Evolutionary conservation across 306 rosid species (phyloP), one percentile per base, ranked within the genome.

Genomic region (Cicer pinnatifidum): DNA sequence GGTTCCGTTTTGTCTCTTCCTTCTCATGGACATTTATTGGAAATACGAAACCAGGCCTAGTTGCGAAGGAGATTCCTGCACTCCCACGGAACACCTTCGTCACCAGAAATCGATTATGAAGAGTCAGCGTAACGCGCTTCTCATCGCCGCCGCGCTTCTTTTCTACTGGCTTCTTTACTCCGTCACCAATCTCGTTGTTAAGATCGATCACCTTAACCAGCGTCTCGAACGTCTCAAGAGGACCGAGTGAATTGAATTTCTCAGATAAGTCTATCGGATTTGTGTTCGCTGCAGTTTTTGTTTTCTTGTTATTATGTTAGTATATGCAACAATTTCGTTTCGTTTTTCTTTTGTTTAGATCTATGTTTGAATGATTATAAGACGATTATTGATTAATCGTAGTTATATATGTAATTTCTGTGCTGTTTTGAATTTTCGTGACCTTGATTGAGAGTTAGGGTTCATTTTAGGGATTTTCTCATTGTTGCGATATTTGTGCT

Each of bases 41-140:
- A 95, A 95, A 66, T 95, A 95, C 82, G 99, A 95, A 80, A 95
- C 75, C 0, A 72, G 92, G 0, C 97, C 99, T 0, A 82, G 81
- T n/a, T 95, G 99, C 66, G 90, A 86, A 44, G 84, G 70, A 0
- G 97, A 92, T 2, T 82, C 97, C 0, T 95, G 99, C 71, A 88
- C 96, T 0, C 97, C 97, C 0, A 51, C 97, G 9, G 99, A 95
- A 79, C 60, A 71, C 61, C 89, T 95, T 47, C 96, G 99, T 33
- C 99, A 95, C 84, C 93, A 92, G 90, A 95, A 95, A 33, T 95
- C 99, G 3, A 89, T 95, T 78, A 95, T 95, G 93, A 95, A 95
- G 92, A 95, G 99, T 80, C 97, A 95, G 70, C 92, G 99, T 50
- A 95, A 95, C 77, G 99, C 96, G 1, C 97, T 95, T 45, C 83